phyloP scores from a whole-genome alignment of 2,329 filamentous ascomycete species.

The Didymella pinodella region DNA sequence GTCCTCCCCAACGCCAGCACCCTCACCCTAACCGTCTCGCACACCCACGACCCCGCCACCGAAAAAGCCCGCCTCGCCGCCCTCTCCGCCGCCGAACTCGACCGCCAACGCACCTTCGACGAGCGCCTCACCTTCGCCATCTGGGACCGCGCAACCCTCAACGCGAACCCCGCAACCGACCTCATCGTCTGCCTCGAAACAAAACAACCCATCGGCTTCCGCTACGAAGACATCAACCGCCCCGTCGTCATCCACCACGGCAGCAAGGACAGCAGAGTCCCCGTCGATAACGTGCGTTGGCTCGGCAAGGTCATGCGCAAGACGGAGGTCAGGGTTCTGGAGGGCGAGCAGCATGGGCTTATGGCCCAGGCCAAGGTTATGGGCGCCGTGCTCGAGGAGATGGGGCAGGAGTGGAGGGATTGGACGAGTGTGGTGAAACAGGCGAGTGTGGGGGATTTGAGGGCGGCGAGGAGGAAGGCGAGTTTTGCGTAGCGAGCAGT shows the following conservation, averaged over 20 bases:
- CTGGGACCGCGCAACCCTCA: slow-evolving; percentile 89
- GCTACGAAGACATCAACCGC: slow-evolving; percentile 94
- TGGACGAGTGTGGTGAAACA: slow-evolving; percentile 45
- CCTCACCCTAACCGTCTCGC: slow-evolving; percentile 38
- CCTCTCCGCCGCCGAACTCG: slow-evolving; percentile 71
- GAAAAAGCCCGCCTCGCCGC: slow-evolving; percentile 55
- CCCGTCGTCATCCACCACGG: slow-evolving; percentile 95
- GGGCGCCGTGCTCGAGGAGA: slow-evolving; percentile 93
- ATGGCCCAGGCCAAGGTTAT: slow-evolving; percentile 96
- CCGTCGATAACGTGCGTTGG: slow-evolving; percentile 95
- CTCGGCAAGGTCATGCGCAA: slow-evolving; percentile 91
- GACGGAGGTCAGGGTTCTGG: slow-evolving; percentile 88
- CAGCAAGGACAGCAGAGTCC: slow-evolving; percentile 86
- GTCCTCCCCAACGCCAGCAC: slow-evolving; percentile 52
- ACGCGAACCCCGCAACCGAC: slow-evolving; percentile 93
- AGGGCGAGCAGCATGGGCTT: slow-evolving; percentile 90
- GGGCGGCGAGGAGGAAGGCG: slow-evolving; percentile 5
- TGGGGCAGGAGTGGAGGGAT: slow-evolving; percentile 81
- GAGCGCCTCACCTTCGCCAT: slow-evolving; percentile 88
- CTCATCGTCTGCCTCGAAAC: slow-evolving; percentile 91
- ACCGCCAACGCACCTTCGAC: slow-evolving; percentile 80
- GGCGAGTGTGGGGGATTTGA: slow-evolving; percentile 22
- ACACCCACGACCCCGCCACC: slow-evolving; percentile 43
- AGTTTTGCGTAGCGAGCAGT: background rate
- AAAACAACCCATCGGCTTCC: slow-evolving; percentile 89